phyloP scores from a whole-genome alignment of 148 eudicot species.

The Heliosperma pusillum region DNA sequence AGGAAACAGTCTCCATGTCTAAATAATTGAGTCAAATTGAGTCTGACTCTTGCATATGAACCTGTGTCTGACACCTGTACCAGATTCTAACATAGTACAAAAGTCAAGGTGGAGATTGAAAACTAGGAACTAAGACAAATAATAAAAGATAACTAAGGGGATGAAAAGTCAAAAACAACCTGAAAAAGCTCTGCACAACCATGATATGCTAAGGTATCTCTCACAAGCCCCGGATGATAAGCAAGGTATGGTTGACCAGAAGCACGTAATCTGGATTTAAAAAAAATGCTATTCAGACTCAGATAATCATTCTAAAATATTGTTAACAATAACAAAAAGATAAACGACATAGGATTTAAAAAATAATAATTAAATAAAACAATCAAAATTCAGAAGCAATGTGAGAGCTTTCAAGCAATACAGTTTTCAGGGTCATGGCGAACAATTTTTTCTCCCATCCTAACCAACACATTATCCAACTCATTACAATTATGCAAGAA shows the following conservation, averaged over 20 bases:
- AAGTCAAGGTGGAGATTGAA: background rate
- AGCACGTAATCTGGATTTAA: conserved; percentile 59
- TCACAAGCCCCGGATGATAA: conserved; percentile 84
- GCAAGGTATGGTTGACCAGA: conserved; percentile 90
- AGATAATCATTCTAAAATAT: background rate
- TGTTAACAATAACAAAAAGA: background rate
- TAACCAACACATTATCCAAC: conserved; percentile 8
- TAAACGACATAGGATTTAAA: too few species aligned
- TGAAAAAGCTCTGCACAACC: conserved; percentile 99
- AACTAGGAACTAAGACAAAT: background rate
- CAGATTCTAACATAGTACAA: background rate
- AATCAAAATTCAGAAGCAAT: background rate
- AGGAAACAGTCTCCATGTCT: background rate
- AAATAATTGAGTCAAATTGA: background rate
- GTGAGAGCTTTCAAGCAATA: conserved; percentile 6
- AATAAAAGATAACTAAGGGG: background rate
- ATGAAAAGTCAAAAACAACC: conserved; percentile 35
- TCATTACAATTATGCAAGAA: background rate
- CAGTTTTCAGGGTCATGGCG: background rate
- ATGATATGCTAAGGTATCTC: conserved; percentile 85
- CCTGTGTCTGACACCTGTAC: background rate
- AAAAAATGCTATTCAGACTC: conserved; percentile 8
- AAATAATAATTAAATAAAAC: background rate
- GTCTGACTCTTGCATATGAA: background rate
- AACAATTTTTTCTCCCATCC: conserved; percentile 5